phyloP scores from a whole-genome alignment of 148 eudicot genomes.

The Vaccinium corymbosum region DNA sequence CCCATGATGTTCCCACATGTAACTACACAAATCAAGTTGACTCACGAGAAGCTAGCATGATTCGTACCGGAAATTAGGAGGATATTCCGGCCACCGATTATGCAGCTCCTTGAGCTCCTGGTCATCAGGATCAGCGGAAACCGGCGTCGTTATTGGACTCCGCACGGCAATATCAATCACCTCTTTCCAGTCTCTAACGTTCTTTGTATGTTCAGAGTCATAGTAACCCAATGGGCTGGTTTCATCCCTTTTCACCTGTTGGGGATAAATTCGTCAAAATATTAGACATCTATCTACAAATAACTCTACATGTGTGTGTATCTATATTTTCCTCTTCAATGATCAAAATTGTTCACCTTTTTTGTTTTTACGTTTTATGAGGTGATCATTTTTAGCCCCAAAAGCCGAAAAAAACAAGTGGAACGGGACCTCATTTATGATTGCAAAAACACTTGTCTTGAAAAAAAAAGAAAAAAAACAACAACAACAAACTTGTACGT shows the following conservation, averaged over 20 bases:
- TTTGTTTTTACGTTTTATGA: too few species aligned
- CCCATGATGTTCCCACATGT: neutral
- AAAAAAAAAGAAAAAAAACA: too few species aligned
- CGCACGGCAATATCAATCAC: slow-evolving; percentile 12
- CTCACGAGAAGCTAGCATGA: neutral
- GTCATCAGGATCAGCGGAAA: slow-evolving; percentile 10
- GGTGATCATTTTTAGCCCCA: too few species aligned
- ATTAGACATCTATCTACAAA: too few species aligned
- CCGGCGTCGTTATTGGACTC: neutral
- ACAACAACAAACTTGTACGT: too few species aligned
- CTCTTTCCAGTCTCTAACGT: slow-evolving; percentile 24
- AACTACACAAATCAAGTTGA: neutral
- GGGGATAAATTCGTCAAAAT: too few species aligned
- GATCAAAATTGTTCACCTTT: too few species aligned
- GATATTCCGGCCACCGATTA: slow-evolving; percentile 20
- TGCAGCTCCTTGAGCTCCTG: neutral
- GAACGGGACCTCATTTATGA: too few species aligned
- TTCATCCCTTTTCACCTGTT: slow-evolving; percentile 12
- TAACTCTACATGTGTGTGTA: too few species aligned
- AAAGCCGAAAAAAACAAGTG: too few species aligned
- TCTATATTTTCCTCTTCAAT: too few species aligned
- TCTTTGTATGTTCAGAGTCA: slow-evolving; percentile 18
- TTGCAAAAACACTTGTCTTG: too few species aligned
- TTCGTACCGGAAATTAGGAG: slow-evolving; percentile 17
- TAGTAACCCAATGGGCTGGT: slow-evolving; percentile 15